Evolutionary conservation across 2,329 filamentous ascomycete species (phyloP).

Genomic region (Neonectria faginata): DNA sequence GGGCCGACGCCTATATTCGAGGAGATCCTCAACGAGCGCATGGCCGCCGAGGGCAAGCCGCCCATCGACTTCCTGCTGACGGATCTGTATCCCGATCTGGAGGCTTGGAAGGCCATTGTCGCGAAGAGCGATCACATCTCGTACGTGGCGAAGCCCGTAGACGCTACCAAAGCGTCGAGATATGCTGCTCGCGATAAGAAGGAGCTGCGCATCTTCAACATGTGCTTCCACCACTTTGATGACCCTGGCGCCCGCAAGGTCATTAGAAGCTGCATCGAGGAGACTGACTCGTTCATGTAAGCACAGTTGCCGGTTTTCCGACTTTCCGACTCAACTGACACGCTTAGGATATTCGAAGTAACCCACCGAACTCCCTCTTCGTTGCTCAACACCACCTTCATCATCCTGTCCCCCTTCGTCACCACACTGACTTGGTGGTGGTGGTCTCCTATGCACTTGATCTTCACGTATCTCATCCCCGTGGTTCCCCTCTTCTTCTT

Average conservation of each 20-base stretch:
- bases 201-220: constrained; percentile 40
- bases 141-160: constrained; percentile 36
- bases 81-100: constrained; percentile 38
- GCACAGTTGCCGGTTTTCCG: not conserved
- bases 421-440: constrained; percentile 40
- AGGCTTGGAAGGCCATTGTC: constrained; percentile 37
- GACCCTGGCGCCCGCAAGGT: constrained; percentile 39
- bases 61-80: constrained; percentile 37
- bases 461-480: constrained; percentile 39
- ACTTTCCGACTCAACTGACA: not conserved
- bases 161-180: constrained; percentile 34
- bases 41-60: constrained; percentile 32
- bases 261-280: constrained; percentile 37
- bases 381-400: constrained; percentile 37
- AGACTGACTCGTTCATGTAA: constrained; percentile 39
- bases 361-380: constrained; percentile 39
- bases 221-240: constrained; percentile 43
- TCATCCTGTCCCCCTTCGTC: constrained; percentile 38
- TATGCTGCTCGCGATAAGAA: constrained; percentile 36
- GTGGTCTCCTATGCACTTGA: constrained; percentile 39
- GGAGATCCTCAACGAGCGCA: constrained; percentile 34
- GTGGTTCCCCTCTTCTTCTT: constrained; percentile 38
- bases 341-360: constrained; percentile 37
- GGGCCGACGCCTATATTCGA: constrained; percentile 40
- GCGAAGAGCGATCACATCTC: constrained; percentile 37